Evolutionary conservation across 257 asterid genomes (phyloP), one percentile per base, ranked within the genome.

Genomic region (Anisodus tanguticus): DNA sequence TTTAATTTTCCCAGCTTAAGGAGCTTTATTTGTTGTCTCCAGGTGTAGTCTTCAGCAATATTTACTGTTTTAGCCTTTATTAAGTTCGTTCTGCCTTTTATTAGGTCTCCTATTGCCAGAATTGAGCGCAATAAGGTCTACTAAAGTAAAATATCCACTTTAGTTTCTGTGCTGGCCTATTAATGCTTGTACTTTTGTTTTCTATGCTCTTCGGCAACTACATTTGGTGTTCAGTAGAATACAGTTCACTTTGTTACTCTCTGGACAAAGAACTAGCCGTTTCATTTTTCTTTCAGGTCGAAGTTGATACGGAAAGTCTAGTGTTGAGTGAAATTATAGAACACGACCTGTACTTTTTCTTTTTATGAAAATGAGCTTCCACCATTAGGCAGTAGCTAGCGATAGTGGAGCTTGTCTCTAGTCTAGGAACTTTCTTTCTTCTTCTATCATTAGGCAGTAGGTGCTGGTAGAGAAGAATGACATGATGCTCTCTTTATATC

Each of bases 111-210:
- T 26, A 47, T 47, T 72, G 47, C 59, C 12, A 47, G 80, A 19
- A 47, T 72, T 47, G 58, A 72, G 80, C 37, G 19, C 41, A 47
- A n/a, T 22, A 45, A 71, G 80, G 39, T 72, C 80, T 72, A 72
- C 45, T n/a, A 45, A 2, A 19, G 80, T 72, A 16, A 72, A 72
- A 47, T 11, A 45, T 45, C 35, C 59, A 11, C 12, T 19, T 19
- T 10, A 49, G 60, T 74, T 19, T 74, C 3, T 74, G 10, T 3
- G 11, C 11, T 74, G 11, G 19, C 80, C 60, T 19, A 22, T 47
- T 19, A 11, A 6, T 47, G 6, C 80, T 10, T 47, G 10, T 11
- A 22, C 11, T 19, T 51, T 51, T 19, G 26, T 74, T 19, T 11
- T 22, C 60, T 12, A 11, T 47, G 80, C 41, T 74, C 19, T 74